phyloP scores from a whole-genome alignment of 768 basidiomycete species.

The Cystobasidium onofrii region DNA sequence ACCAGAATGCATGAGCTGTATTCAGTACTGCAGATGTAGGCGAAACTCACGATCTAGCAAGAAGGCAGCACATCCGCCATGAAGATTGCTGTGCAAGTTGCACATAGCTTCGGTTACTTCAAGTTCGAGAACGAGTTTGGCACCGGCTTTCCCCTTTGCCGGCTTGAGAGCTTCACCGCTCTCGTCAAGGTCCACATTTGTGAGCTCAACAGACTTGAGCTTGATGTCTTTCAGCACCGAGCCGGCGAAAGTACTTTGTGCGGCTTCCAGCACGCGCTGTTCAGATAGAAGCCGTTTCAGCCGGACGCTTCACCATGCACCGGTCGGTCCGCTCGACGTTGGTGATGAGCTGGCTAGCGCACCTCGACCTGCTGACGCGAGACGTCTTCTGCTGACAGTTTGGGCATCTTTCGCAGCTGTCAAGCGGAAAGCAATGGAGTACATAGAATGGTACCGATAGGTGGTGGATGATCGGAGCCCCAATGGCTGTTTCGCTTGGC shows the following conservation, averaged over 20 bases:
- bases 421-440: too few species aligned
- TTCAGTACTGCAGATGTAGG: too few species aligned
- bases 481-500: neutral
- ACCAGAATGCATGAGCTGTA: neutral
- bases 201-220: neutral
- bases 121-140: constrained; percentile 1
- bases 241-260: neutral
- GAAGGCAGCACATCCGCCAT: constrained; percentile 22
- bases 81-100: constrained; percentile 14
- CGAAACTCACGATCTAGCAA: constrained; percentile 21
- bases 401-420: neutral
- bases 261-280: neutral
- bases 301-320: neutral
- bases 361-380: constrained; percentile 5
- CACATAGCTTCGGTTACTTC: constrained; percentile 19
- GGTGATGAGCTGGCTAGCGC: neutral
- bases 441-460: too few species aligned
- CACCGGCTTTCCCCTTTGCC: constrained; percentile 10
- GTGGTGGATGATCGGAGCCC: too few species aligned
- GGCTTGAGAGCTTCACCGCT: neutral
- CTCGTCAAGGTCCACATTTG: constrained; percentile 7
- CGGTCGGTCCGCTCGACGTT: neutral
- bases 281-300: neutral
- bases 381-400: neutral
- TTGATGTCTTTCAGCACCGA: neutral